These are phyloP conservation scores for Biancaea sappan DNA, from an alignment of 306 rosid species.

Conservation along the genomic window DNA sequence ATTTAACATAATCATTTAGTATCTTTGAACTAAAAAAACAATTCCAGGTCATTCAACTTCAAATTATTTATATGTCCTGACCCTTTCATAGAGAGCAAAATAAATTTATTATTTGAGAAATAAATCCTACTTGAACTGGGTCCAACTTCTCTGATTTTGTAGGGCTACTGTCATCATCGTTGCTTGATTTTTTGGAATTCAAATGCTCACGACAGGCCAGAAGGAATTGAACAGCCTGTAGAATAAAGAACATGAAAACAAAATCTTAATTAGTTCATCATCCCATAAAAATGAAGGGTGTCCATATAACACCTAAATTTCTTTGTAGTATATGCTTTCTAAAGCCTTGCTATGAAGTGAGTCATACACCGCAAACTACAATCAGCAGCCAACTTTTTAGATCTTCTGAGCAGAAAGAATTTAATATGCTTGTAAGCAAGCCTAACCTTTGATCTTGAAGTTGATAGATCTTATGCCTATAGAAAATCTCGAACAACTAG, in stretches of 20 bases:
- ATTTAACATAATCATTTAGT: background rate
- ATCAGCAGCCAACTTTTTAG: background rate
- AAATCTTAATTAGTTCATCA: constrained; percentile 15
- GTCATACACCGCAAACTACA: constrained; percentile 1
- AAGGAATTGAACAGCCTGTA: constrained; percentile 84
- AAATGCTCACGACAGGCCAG: constrained; percentile 56
- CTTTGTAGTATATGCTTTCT: constrained; percentile 3
- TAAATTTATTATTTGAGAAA: constrained; percentile 20
- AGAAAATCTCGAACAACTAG: background rate
- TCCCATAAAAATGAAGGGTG: background rate
- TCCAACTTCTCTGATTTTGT: constrained; percentile 56
- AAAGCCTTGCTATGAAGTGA: constrained; percentile 4
- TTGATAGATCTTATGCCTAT: background rate
- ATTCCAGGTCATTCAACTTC: constrained; percentile 4
- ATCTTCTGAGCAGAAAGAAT: background rate
- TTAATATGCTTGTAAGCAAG: background rate
- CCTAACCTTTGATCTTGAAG: background rate
- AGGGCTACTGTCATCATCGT: constrained; percentile 49
- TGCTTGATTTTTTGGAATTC: constrained; percentile 36
- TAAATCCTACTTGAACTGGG: constrained; percentile 72
- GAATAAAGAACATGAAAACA: constrained; percentile 27
- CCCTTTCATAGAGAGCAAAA: constrained; percentile 2
- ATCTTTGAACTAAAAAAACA: background rate
- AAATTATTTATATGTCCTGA: constrained; percentile 10
- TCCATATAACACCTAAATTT: constrained; percentile 17